Evolutionary conservation across 441 rosid genomes (phyloP), one percentile per base, ranked within the genome.

Genomic region (Jatropha multifida): DNA sequence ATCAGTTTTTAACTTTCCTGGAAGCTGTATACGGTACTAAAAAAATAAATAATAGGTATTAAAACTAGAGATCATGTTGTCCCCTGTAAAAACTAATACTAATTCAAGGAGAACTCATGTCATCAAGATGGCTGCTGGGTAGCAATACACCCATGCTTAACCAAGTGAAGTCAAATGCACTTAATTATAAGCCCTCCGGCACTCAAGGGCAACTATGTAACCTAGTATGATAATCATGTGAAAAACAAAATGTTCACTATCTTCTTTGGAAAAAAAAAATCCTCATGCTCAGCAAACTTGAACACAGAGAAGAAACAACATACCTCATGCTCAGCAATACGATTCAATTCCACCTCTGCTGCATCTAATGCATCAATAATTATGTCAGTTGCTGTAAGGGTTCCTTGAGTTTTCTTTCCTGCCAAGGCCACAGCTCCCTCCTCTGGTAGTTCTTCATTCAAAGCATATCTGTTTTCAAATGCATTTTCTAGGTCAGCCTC

Each of bases 371-470:
- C 91, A 77, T 90, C 97, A 75, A 92, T 82, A 70, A 96, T 87
- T 54, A 86, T 79, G 88, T 96, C 99, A 65, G 97, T 85, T 74
- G 89, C 97, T 12, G 97, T 79, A 72, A 96, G 86, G 55, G 90
- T 88, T 75, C 89, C 97, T 81, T 84, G 84, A 59, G 97, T 90
- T 80, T 83, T 93, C 88, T 92, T 90, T 72, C 96, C 95, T 20
- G 98, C 97, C 82, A 90, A 76, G 79, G 97, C 91, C 48, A 93
- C 89, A 75, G 90, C 93, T 79, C 99, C 99, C 87, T 93, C 99
- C 78, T 90, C 99, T 59, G 91, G 97, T 63, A 90, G 81, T 77
- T 91, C 97, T 81, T 92, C 97, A 80, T 81, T 84, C 5, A 87
- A 84, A 44, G 76, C 83, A 85, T 89, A 80, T 83, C 80, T 89